Conservation (phyloP, 2,329 filamentous ascomycete species). For the Claviceps spartinae region DNA sequence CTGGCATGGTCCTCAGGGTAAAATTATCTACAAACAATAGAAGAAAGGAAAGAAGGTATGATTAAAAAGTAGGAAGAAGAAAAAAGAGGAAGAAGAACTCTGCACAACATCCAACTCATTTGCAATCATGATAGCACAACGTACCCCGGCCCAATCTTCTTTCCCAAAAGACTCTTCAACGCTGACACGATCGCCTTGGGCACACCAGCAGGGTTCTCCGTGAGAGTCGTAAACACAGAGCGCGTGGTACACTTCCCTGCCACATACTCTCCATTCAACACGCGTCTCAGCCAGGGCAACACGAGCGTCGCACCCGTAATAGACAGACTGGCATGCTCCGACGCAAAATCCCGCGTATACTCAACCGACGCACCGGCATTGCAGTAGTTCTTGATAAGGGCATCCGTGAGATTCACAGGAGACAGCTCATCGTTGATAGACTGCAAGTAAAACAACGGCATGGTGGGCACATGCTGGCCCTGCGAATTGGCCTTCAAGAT, state of each 20-base stretch:
- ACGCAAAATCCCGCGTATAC: neutral
- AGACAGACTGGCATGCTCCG: neutral
- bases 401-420: neutral
- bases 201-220: neutral
- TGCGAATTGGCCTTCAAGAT: neutral
- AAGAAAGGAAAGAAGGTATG: too few species aligned
- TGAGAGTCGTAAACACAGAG: neutral
- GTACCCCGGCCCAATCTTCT: neutral
- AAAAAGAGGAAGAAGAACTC: neutral
- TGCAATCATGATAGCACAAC: neutral
- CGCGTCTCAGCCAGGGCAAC: neutral
- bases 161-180: neutral
- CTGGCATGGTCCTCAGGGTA: too few species aligned
- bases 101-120: neutral
- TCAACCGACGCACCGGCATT: conserved; percentile 1
- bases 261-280: neutral
- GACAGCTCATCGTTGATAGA: conserved; percentile 1
- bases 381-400: conserved; percentile 1
- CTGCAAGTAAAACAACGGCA: conserved; percentile 1
- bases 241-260: neutral
- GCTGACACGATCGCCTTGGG: neutral
- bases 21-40: too few species aligned
- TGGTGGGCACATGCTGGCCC: neutral
- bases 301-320: neutral
- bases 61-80: too few species aligned